These are phyloP conservation scores for Boletus sensibilis DNA, from an alignment of 768 basidiomycete species.

Conservation along the genomic window DNA sequence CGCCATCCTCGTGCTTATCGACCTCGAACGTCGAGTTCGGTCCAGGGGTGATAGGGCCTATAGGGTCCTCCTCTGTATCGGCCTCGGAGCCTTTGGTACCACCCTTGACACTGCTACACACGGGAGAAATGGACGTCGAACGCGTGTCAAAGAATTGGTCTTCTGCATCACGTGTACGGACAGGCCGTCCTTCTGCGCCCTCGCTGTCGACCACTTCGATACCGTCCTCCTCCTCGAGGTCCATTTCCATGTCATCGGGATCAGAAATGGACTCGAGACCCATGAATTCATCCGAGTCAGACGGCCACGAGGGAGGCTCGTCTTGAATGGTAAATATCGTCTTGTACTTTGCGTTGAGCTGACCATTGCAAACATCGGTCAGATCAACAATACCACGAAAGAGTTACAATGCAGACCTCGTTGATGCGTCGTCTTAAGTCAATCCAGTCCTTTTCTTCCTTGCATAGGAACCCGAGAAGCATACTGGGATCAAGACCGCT, in stretches of 20 bases:
- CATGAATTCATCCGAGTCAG: slow-evolving; percentile 67
- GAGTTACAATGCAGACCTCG: slow-evolving; percentile 51
- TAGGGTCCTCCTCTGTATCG: slow-evolving; percentile 71
- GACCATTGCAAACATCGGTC: slow-evolving; percentile 2
- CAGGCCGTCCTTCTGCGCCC: slow-evolving; percentile 30
- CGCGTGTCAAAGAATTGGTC: slow-evolving; percentile 58
- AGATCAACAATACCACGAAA: not conserved
- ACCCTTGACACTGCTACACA: slow-evolving; percentile 35
- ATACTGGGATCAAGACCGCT: slow-evolving; percentile 93
- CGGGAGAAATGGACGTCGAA: slow-evolving; percentile 45
- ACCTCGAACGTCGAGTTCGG: slow-evolving; percentile 38
- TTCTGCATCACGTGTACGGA: slow-evolving; percentile 30
- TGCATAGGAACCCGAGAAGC: slow-evolving; percentile 90
- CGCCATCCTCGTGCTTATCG: slow-evolving; percentile 17
- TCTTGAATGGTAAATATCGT: slow-evolving; percentile 86
- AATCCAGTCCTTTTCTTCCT: slow-evolving; percentile 80
- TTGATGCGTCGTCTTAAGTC: slow-evolving; percentile 72
- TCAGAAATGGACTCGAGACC: slow-evolving; percentile 84
- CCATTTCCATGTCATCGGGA: slow-evolving; percentile 66
- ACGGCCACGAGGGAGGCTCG: slow-evolving; percentile 82
- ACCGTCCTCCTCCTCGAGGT: slow-evolving; percentile 49
- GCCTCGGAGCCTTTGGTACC: slow-evolving; percentile 51
- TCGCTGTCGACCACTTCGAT: slow-evolving; percentile 31
- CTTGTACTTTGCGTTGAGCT: slow-evolving; percentile 49
- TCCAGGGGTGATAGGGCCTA: slow-evolving; percentile 69